Base-by-base conservation (phyloP, 2,329 filamentous ascomycete genomes). In the Colletotrichum sansevieriae region DNA sequence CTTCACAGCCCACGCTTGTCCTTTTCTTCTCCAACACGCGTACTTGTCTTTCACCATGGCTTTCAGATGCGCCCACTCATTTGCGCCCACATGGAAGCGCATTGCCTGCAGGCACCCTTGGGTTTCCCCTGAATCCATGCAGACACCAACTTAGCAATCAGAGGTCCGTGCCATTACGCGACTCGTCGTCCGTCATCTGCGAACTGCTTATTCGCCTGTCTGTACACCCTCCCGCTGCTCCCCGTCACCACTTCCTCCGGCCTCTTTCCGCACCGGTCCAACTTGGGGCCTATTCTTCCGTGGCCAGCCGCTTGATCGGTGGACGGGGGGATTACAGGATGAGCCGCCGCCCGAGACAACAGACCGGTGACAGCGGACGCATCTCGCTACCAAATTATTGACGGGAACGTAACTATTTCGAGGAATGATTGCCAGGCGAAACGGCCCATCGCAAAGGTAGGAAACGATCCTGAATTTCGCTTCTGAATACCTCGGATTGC, bases 41-140 rank as follows among this genome's bases (percentile, higher is more conserved):
- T 7, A 29, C 8, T 8, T 29, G 29, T 29, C 37, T 15, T 11
- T 39, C 37, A 39, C 37, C 37, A 12, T 13, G 11, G 37, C 25
- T 51, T 33, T 15, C 22, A 33, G 20, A 56, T n/a, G 41, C 46
- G 54, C 54, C 63, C 63, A 65, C 47, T 61, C 56, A 55, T 61
- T 61, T 39, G 29, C 54, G 54, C 61, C 61, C 61, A 65, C 65
- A 41, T 68, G 61, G 54, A 65, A 60, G 61, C 62, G 60, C 49
- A 18, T 46, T 29, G 39, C 47, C 55, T 64, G 51, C 44, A 68
- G 65, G 18, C 46, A 65, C 61, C 61, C 61, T 54, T 59, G 65
- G 54, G 37, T 44, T 59, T 58, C 65, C 61, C 65, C 65, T 68
- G 65, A 59, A 22, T 41, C 39, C 37, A 25, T 65, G 60, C 65